Percentiles rank a stretch among this genome's conserved stretches.
Conservation (phyloP, 2,329 filamentous ascomycete genomes). For the Talaromyces piceae region DNA sequence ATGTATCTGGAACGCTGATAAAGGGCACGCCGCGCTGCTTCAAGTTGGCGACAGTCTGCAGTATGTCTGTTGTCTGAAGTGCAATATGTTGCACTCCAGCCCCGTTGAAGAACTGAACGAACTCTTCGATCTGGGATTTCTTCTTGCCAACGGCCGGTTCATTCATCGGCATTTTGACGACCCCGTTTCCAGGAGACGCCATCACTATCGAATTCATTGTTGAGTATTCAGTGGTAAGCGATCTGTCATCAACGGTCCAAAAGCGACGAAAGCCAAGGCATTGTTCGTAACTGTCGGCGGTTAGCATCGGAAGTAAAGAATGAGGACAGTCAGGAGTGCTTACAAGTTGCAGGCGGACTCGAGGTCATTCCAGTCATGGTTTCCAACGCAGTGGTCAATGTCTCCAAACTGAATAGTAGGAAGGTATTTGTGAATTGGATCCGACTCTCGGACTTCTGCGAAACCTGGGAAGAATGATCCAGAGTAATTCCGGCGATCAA, state of each 20-base stretch:
- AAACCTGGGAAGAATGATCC: slow-evolving; percentile 76
- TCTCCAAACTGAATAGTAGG: slow-evolving; percentile 61
- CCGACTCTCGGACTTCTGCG: slow-evolving; percentile 42
- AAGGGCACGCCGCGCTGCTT: slow-evolving; percentile 76
- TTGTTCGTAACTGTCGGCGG: slow-evolving; percentile 60
- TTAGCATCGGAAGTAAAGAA: not conserved
- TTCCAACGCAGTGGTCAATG: slow-evolving; percentile 92
- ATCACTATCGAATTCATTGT: slow-evolving; percentile 57
- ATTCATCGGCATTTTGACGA: slow-evolving; percentile 96
- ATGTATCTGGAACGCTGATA: slow-evolving; percentile 72
- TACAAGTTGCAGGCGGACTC: slow-evolving; percentile 50
- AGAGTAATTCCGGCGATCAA: slow-evolving; percentile 60
- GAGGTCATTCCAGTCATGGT: slow-evolving; percentile 86
- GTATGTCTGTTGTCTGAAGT: slow-evolving; percentile 69
- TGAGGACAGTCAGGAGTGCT: slow-evolving; percentile 9
- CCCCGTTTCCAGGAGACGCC: slow-evolving; percentile 66
- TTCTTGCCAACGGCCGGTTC: slow-evolving; percentile 80
- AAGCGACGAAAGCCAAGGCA: slow-evolving; percentile 87
- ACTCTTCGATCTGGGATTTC: slow-evolving; percentile 83
- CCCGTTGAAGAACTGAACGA: slow-evolving; percentile 74
- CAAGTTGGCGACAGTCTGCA: slow-evolving; percentile 62
- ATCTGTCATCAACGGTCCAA: slow-evolving; percentile 85
- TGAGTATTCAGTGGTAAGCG: slow-evolving; percentile 83
- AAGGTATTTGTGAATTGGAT: slow-evolving; percentile 40
- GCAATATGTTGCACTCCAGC: slow-evolving; percentile 87